Conservation (phyloP, 2,329 filamentous ascomycete genomes). For the Leptographium flavum region DNA sequence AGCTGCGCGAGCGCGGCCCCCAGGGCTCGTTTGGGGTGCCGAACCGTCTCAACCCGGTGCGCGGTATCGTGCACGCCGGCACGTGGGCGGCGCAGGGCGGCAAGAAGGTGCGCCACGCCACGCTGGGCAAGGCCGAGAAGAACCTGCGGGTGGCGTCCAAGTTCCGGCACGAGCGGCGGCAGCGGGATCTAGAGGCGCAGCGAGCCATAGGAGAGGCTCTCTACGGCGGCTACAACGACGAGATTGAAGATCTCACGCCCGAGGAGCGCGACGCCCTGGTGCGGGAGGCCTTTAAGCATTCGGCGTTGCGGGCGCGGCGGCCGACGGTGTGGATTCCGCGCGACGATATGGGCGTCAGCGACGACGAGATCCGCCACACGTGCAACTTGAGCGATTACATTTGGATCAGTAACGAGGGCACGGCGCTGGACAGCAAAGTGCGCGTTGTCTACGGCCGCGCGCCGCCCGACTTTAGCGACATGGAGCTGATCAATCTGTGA, state of each 20-base stretch:
- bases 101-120: conserved; percentile 31
- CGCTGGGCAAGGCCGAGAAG: conserved; percentile 25
- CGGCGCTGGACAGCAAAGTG: conserved; percentile 69
- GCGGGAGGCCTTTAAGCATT: conserved; percentile 80
- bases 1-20: conserved; percentile 12
- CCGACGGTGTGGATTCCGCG: conserved; percentile 90
- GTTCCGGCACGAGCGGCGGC: conserved; percentile 33
- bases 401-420: conserved; percentile 90
- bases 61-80: conserved; percentile 32
- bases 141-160: conserved; percentile 27
- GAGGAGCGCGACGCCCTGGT: conserved; percentile 78
- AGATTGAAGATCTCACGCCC: conserved; percentile 85
- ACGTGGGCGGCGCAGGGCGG: conserved; percentile 34
- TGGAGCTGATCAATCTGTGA: conserved; percentile 70
- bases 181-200: conserved; percentile 58
- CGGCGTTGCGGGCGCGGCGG: conserved; percentile 66
- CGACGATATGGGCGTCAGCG: conserved; percentile 78
- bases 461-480: conserved; percentile 79
- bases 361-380: conserved; percentile 77
- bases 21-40: conserved; percentile 12
- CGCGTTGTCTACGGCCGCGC: conserved; percentile 73
- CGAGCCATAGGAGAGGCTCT: conserved; percentile 63
- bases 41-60: conserved; percentile 25
- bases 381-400: conserved; percentile 62
- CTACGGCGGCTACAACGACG: conserved; percentile 78